Conservation (phyloP, 106 monocot genomes). For the Cymbidium sinense region DNA sequence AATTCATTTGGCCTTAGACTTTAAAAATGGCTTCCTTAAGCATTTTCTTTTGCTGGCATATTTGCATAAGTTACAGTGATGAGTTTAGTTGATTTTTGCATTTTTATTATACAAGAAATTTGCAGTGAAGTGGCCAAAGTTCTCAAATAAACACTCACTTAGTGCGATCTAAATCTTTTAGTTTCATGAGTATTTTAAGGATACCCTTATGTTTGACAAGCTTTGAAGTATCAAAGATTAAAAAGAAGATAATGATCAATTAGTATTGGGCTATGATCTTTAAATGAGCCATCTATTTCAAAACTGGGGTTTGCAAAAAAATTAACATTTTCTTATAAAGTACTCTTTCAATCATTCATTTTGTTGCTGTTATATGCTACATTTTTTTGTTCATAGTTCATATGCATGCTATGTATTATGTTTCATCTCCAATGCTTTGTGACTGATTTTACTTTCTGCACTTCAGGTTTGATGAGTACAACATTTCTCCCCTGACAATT, state of each 20-base stretch:
- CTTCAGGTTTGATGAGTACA: conserved; percentile 82
- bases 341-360: not conserved
- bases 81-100: not conserved
- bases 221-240: not conserved
- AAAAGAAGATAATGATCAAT: not conserved
- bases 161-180: not conserved
- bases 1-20: not conserved
- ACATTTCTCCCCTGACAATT: conserved; percentile 70
- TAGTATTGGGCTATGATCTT: not conserved
- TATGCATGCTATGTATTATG: not conserved
- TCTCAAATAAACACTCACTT: not conserved
- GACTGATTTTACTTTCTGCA: not conserved
- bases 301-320: not conserved
- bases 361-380: not conserved
- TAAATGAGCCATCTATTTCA: not conserved
- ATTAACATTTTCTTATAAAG: not conserved
- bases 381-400: not conserved
- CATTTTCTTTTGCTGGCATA: no score
- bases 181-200: not conserved
- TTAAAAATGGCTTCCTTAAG: not conserved
- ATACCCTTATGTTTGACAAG: not conserved
- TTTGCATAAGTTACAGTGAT: no score
- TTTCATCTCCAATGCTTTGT: not conserved
- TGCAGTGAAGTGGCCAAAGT: not conserved
- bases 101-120: not conserved